Conservation (phyloP, 257 asterid genomes). For the Ballota nigra region DNA sequence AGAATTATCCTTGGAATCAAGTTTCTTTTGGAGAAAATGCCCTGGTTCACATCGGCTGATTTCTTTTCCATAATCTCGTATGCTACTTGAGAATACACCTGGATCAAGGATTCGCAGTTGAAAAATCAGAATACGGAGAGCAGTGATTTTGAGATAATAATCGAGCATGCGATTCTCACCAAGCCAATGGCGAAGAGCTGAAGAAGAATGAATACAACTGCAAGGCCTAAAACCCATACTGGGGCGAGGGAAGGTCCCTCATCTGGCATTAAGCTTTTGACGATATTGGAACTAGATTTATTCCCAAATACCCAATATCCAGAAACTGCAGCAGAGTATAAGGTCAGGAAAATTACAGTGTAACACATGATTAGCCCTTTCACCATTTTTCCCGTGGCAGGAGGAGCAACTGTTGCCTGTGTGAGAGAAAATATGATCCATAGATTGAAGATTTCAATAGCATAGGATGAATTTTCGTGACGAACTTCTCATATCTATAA, state of each 20-base stretch:
- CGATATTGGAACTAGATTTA: slow-evolving; percentile 68
- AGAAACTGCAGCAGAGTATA: slow-evolving; percentile 84
- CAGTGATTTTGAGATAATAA: background rate
- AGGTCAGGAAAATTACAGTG: slow-evolving; percentile 74
- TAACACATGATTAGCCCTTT: slow-evolving; percentile 93
- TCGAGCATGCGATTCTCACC: slow-evolving; percentile 40
- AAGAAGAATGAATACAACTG: slow-evolving; percentile 55
- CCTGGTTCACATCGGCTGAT: slow-evolving; percentile 74
- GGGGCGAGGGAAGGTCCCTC: slow-evolving; percentile 80
- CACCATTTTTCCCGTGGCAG: slow-evolving; percentile 90
- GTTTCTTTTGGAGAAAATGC: slow-evolving; percentile 70
- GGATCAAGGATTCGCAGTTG: background rate
- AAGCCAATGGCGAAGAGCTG: slow-evolving; percentile 89
- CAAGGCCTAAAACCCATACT: slow-evolving; percentile 68
- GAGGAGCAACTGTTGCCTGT: slow-evolving; percentile 98
- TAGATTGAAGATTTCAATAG: background rate
- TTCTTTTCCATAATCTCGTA: slow-evolving; percentile 83
- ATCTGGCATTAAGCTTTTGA: slow-evolving; percentile 77
- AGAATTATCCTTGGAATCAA: slow-evolving; percentile 74
- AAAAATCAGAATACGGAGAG: background rate
- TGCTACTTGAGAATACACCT: slow-evolving; percentile 92
- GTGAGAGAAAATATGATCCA: background rate
- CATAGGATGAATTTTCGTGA: background rate
- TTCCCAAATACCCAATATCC: slow-evolving; percentile 97
- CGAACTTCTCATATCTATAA: too few relatives aligned